Conservation (phyloP, 2,329 filamentous ascomycete genomes). For the Cylindrodendrum hubeiense region DNA sequence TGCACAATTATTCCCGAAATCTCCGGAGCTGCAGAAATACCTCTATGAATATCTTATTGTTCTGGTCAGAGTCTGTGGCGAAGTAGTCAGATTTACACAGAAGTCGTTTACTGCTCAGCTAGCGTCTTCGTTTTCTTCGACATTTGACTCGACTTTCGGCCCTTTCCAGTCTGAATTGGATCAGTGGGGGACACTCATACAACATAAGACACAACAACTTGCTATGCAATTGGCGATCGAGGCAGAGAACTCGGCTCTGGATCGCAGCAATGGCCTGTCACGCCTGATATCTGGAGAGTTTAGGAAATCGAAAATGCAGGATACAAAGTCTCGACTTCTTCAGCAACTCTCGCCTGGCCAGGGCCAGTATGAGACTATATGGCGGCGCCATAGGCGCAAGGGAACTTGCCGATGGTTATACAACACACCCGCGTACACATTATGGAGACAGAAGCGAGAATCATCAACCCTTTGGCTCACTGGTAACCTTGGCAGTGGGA, state of each 20-base stretch:
- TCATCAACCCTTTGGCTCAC: not conserved
- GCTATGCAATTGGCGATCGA: too few relatives aligned
- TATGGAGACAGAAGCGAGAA: not conserved
- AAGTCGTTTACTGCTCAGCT: not conserved
- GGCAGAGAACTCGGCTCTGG: too few relatives aligned
- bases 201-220: too few relatives aligned
- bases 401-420: not conserved
- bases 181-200: not conserved
- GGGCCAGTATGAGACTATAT: not conserved
- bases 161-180: not conserved
- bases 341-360: not conserved
- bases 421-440: not conserved
- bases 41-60: slow-evolving; percentile 1
- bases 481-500: not conserved
- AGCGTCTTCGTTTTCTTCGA: not conserved
- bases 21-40: not conserved
- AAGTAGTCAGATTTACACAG: not conserved
- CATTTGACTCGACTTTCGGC: not conserved
- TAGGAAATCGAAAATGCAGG: not conserved
- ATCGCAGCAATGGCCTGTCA: too few relatives aligned
- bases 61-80: not conserved
- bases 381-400: slow-evolving; percentile 2
- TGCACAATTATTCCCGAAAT: not conserved
- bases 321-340: not conserved
- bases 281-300: too few relatives aligned